These are phyloP conservation scores for Backusella liffmaniae DNA, from an alignment of 192 early-diverging fungal species.

Conservation along the genomic window DNA sequence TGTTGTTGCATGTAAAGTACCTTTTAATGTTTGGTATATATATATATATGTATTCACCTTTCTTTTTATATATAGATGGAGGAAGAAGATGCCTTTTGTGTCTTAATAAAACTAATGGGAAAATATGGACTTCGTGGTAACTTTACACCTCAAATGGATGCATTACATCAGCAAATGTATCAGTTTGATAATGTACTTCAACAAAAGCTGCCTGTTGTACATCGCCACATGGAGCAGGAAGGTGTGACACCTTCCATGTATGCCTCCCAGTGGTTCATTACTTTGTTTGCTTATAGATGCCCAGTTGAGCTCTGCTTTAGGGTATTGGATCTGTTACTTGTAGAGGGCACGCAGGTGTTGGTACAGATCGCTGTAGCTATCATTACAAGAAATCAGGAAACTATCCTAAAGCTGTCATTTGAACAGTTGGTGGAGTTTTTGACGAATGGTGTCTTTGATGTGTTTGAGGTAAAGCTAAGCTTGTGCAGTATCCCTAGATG, in stretches of 20 bases:
- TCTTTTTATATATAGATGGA: slow-evolving; percentile 72
- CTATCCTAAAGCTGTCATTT: slow-evolving; percentile 79
- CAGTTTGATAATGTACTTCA: slow-evolving; percentile 89
- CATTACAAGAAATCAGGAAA: slow-evolving; percentile 76
- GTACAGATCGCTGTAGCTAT: slow-evolving; percentile 87
- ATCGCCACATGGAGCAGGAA: slow-evolving; percentile 78
- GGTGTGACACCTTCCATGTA: slow-evolving; percentile 93
- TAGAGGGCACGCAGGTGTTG: slow-evolving; percentile 86
- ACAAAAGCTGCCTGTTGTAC: slow-evolving; percentile 78
- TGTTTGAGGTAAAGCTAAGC: slow-evolving; percentile 63
- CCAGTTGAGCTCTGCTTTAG: slow-evolving; percentile 86
- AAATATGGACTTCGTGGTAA: slow-evolving; percentile 86
- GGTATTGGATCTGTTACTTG: slow-evolving; percentile 89
- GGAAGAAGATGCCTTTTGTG: slow-evolving; percentile 94
- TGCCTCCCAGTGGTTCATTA: slow-evolving; percentile 99
- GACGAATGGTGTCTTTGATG: slow-evolving; percentile 85
- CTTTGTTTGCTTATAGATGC: slow-evolving; percentile 97
- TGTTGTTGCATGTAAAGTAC: slow-evolving; percentile 80
- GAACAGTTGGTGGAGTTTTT: slow-evolving; percentile 85
- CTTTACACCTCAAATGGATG: slow-evolving; percentile 89
- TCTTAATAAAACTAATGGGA: slow-evolving; percentile 88
- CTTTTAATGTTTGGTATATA: background rate
- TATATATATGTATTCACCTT: background rate
- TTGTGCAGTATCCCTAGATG: background rate
- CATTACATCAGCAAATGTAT: slow-evolving; percentile 81